Base-by-base conservation (phyloP, 176 grass and related monocot species). In the Carex cristatella region DNA sequence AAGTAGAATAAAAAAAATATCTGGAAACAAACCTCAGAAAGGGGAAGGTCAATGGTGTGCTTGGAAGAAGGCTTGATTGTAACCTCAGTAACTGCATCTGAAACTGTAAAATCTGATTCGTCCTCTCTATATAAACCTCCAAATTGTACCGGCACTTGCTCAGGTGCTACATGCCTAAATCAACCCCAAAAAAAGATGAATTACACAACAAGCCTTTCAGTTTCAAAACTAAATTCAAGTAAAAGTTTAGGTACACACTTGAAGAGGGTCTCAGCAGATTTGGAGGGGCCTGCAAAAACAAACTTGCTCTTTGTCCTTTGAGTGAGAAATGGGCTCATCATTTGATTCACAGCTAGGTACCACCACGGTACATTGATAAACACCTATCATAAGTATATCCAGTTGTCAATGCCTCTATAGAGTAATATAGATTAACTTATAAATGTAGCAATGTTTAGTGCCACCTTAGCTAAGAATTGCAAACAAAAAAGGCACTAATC, bases 311-410 rank as follows among this genome's bases (percentile, higher is more conserved):
- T 95, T 63, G 93, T 98, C 77, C 96, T 91, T 86, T 92, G 93
- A 15, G 96, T 95, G 37, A 98, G 88, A 90, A 98, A 98, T 7
- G 96, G 93, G 84, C 90, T 92, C 86, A 98, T 92, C 93, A 98
- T 94, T 62, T 89, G 85, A 83, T 95, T 95, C 30, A 88, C 91
- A 65, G 96, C 96, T 23, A 98, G 84, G 83, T 98, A 95, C 93
- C 96, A 98, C 96, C 96, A 98, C 27, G 96, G 93, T 64, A 95
- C 96, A 85, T 98, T 95, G 86, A 98, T 95, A 92, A 98, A 98
- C 57, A 98, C 87, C 96, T 95, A 86, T 40, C 7, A 72, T 65
- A 38, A 90, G 13, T 19, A 68, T 37, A 88, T 48, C 35, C 81
- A 82, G 55, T 73, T 87, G 80, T 53, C 12, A 53, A 23, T 48